Evolutionary conservation across 2,329 filamentous ascomycete genomes (phyloP).

Genomic region (Pseudonectria foliicola): DNA sequence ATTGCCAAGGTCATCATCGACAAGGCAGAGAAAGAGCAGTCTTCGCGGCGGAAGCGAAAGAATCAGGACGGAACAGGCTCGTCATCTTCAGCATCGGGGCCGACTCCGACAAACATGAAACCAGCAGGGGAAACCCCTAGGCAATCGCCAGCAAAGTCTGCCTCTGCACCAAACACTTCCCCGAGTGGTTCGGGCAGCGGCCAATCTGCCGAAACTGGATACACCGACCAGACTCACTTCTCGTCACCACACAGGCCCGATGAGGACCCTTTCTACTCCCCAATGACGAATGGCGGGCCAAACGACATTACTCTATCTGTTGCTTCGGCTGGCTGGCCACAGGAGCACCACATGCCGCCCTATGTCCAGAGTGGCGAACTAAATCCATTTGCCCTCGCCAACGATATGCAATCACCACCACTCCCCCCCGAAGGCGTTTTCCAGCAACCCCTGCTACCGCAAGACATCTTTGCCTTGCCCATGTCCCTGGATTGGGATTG

Average conservation of each 20-base stretch:
- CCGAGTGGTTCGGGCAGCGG: not conserved
- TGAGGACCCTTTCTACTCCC: slow-evolving; percentile 16
- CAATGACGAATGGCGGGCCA: slow-evolving; percentile 13
- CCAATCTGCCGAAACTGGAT: slow-evolving; percentile 2
- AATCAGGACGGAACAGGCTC: slow-evolving; percentile 41
- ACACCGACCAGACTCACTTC: slow-evolving; percentile 13
- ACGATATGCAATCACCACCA: slow-evolving; percentile 32
- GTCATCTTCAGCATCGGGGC: slow-evolving; percentile 4
- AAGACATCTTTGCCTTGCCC: slow-evolving; percentile 90
- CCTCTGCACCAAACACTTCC: slow-evolving; percentile 1
- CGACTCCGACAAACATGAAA: slow-evolving; percentile 1
- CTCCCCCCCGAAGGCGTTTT: slow-evolving; percentile 38
- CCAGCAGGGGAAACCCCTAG: slow-evolving; percentile 8
- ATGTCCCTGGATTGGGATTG: slow-evolving; percentile 92
- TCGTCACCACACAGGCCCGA: slow-evolving; percentile 22
- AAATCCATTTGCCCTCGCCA: slow-evolving; percentile 39
- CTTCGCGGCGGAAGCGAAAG: slow-evolving; percentile 79
- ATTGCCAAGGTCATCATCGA: slow-evolving; percentile 89
- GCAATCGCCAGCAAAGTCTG: slow-evolving; percentile 3
- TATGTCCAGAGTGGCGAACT: slow-evolving; percentile 29
- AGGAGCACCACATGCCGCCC: slow-evolving; percentile 33
- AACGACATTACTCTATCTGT: slow-evolving; percentile 39
- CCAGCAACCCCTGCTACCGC: slow-evolving; percentile 82
- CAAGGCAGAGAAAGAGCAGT: slow-evolving; percentile 79
- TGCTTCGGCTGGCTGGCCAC: slow-evolving; percentile 39